Conservation (phyloP, 352 stramenopile genomes). For the Phytopythium litorale region DNA sequence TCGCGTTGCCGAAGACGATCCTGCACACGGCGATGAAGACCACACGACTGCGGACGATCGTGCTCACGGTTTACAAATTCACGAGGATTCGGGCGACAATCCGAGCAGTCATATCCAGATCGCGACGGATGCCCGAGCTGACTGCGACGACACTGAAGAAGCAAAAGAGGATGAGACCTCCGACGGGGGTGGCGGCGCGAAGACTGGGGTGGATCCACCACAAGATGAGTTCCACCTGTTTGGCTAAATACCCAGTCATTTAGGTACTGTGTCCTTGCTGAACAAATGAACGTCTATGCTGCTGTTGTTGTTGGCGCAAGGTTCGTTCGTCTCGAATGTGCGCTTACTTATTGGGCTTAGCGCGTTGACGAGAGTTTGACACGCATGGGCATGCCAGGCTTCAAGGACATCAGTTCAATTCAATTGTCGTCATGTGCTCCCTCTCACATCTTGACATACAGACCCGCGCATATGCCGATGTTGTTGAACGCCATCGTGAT, state of each 20-base stretch:
- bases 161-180: neutral
- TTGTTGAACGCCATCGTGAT: constrained; percentile 10
- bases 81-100: neutral
- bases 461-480: constrained; percentile 11
- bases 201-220: neutral
- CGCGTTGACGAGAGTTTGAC: no score
- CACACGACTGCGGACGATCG: neutral
- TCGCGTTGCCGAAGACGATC: neutral
- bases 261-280: neutral
- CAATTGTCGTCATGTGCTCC: no score
- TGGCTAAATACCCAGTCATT: neutral
- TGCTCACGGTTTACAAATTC: neutral
- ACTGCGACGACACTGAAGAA: neutral
- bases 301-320: neutral
- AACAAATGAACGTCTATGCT: neutral
- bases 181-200: neutral
- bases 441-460: constrained; percentile 7
- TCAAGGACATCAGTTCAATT: no score
- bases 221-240: neutral
- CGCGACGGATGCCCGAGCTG: neutral
- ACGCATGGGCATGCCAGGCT: no score
- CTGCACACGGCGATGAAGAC: neutral
- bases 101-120: no score
- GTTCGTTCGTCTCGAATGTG: no score
- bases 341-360: no score